phyloP scores from a whole-genome alignment of 2,329 filamentous ascomycete genomes.

The Westerdykella sp. region DNA sequence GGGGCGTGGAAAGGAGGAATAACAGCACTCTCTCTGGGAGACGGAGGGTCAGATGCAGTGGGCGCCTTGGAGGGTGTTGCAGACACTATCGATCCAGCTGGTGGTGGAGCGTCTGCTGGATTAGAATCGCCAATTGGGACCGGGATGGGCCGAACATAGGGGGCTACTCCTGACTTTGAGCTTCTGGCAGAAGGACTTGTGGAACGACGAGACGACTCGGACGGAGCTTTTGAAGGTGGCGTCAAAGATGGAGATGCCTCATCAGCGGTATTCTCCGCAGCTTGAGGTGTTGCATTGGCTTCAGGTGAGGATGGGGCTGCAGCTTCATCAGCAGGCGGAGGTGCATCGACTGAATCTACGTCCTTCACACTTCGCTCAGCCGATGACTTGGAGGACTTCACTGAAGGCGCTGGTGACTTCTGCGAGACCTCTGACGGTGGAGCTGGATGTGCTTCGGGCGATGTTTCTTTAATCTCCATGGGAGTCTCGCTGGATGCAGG shows the following conservation, averaged over 20 bases:
- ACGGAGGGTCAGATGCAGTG: neutral
- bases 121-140: neutral
- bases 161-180: neutral
- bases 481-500: neutral
- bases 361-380: neutral
- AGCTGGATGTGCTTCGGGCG: neutral
- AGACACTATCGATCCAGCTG: neutral
- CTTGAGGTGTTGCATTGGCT: neutral
- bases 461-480: neutral
- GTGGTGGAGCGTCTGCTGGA: conserved; percentile 3
- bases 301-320: neutral
- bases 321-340: neutral
- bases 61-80: neutral
- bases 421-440: neutral
- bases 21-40: conserved; percentile 20
- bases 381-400: neutral
- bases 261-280: neutral
- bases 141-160: neutral
- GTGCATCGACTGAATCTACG: neutral
- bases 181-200: neutral
- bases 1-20: conserved; percentile 8
- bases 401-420: neutral
- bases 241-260: neutral
- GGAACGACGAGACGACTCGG: neutral
- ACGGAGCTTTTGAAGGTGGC: conserved; percentile 1